A percentile compares a stretch with the other conserved stretches of the same genome.
Evolutionary conservation across 2,329 filamentous ascomycete species (phyloP).

Genomic region (Bipolaris cookei): DNA sequence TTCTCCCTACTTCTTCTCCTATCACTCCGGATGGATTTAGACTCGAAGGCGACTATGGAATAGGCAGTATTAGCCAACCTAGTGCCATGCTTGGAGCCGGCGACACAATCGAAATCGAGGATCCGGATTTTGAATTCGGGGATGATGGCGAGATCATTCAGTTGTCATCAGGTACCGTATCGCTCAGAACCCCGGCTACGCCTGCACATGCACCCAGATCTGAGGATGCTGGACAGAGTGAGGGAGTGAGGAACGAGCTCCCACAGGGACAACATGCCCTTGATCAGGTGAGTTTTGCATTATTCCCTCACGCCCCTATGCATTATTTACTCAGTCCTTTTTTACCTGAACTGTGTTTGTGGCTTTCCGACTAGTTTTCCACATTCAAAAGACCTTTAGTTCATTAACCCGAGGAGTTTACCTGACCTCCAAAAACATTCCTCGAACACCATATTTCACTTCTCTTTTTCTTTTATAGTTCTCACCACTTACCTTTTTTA

Average conservation of each 20-base stretch:
- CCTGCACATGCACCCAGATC: constrained; percentile 21
- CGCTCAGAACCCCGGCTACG: constrained; percentile 23
- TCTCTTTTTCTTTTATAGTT: neutral
- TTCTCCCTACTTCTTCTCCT: constrained; percentile 59
- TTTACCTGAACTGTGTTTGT: constrained; percentile 3
- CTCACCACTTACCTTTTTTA: neutral
- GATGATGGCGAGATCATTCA: constrained; percentile 66
- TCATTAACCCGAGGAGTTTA: neutral
- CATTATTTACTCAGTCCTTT: neutral
- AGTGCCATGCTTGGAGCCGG: constrained; percentile 46
- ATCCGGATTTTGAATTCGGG: constrained; percentile 67
- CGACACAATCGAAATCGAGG: constrained; percentile 51
- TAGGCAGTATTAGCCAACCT: constrained; percentile 43
- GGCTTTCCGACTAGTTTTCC: constrained; percentile 2
- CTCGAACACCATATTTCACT: neutral
- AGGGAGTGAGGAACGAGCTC: constrained; percentile 52
- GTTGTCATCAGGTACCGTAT: constrained; percentile 31
- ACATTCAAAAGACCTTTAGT: neutral
- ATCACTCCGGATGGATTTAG: constrained; percentile 49
- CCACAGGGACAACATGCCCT: constrained; percentile 47
- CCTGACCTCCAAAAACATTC: neutral
- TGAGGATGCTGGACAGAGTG: constrained; percentile 47
- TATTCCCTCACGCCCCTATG: constrained; percentile 11
- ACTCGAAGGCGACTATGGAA: constrained; percentile 52
- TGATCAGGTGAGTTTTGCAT: constrained; percentile 46